Percentiles rank a stretch among this genome's conserved stretches.
phyloP scores from a whole-genome alignment of 2,329 filamentous ascomycete species.

The Penicillium sp. region DNA sequence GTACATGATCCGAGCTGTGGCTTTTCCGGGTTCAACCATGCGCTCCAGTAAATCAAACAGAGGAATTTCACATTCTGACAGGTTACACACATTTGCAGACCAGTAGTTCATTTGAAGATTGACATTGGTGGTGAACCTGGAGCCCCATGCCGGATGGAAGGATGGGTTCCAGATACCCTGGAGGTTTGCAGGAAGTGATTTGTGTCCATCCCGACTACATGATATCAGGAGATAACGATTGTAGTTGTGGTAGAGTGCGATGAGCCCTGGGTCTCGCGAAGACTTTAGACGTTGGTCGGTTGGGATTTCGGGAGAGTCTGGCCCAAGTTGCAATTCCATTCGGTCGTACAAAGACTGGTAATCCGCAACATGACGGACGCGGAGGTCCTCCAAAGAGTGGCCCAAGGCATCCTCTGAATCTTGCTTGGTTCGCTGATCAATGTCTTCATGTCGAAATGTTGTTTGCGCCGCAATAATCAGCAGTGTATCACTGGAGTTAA shows the following conservation, averaged over 20 bases:
- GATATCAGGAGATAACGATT: constrained; percentile 57
- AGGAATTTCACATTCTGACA: constrained; percentile 45
- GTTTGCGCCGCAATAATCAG: constrained; percentile 45
- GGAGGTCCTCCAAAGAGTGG: constrained; percentile 25
- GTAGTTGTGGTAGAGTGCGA: constrained; percentile 55
- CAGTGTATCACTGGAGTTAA: constrained; percentile 39
- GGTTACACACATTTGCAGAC: constrained; percentile 54
- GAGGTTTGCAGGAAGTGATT: constrained; percentile 56
- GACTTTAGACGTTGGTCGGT: constrained; percentile 33
- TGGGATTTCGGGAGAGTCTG: constrained; percentile 25
- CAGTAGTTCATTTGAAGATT: constrained; percentile 65
- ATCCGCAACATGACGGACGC: constrained; percentile 34
- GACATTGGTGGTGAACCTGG: constrained; percentile 60
- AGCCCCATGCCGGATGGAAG: constrained; percentile 52
- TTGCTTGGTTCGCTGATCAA: constrained; percentile 26
- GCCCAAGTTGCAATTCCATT: constrained; percentile 31
- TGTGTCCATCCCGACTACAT: constrained; percentile 49
- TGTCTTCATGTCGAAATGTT: constrained; percentile 36
- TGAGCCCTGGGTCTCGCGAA: constrained; percentile 52
- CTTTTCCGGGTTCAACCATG: constrained; percentile 43
- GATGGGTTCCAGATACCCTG: constrained; percentile 58
- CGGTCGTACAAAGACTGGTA: constrained; percentile 36
- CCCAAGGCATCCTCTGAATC: constrained; percentile 30
- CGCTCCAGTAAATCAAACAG: constrained; percentile 45
- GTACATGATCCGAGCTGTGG: constrained; percentile 57